Percentiles rank a stretch among this genome's conserved stretches.
phyloP scores from a whole-genome alignment of 257 asterid genomes.

The Przewalskia tangutica region DNA sequence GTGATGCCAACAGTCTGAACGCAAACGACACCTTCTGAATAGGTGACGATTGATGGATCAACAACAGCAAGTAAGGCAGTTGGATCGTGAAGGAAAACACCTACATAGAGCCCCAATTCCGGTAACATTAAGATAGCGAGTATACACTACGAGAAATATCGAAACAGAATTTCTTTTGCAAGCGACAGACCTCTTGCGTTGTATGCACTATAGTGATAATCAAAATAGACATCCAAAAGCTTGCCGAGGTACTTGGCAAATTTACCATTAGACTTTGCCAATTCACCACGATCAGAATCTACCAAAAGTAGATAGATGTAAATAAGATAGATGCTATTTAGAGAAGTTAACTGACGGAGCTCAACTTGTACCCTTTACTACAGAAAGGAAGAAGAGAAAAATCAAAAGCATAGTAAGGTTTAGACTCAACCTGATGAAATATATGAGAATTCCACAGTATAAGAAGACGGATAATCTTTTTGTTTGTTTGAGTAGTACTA shows the following conservation, averaged over 20 bases:
- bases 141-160: background rate
- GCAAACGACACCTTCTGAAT: slow-evolving; percentile 74
- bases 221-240: slow-evolving; percentile 66
- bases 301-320: background rate
- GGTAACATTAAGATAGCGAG: background rate
- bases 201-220: slow-evolving; percentile 73
- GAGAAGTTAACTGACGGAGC: background rate
- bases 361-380: background rate
- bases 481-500: too few species aligned
- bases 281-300: slow-evolving; percentile 67
- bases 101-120: slow-evolving; percentile 23
- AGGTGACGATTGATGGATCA: slow-evolving; percentile 68
- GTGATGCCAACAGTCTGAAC: slow-evolving; percentile 82
- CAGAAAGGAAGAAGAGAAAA: too few species aligned
- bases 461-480: too few species aligned
- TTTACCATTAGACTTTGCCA: slow-evolving; percentile 52
- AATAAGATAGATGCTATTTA: background rate
- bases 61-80: slow-evolving; percentile 80
- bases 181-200: slow-evolving; percentile 54
- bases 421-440: too few species aligned
- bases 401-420: too few species aligned
- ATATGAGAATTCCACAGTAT: too few species aligned
- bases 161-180: background rate
- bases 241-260: slow-evolving; percentile 70
- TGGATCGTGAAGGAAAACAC: slow-evolving; percentile 92